Conservation (phyloP, 352 stramenopile species). For the Phytophthora uliginosa region DNA sequence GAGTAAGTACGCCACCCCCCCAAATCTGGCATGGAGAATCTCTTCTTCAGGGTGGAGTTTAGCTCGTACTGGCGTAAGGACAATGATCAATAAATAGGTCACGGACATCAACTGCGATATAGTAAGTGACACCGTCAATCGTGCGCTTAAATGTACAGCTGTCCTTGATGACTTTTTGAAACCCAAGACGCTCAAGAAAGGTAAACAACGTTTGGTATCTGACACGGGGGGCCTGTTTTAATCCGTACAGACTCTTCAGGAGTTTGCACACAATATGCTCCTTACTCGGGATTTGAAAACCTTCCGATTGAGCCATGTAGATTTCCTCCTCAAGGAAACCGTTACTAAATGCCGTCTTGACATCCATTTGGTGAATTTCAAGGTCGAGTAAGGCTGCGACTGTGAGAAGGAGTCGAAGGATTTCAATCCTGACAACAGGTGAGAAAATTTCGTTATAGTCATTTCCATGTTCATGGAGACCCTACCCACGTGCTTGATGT, state of each 20-base stretch:
- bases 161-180: constrained; percentile 15
- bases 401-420: constrained; percentile 2
- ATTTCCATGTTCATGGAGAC: constrained; percentile 1
- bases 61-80: constrained; percentile 3
- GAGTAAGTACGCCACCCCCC: constrained; percentile 24
- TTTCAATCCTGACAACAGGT: constrained; percentile 5
- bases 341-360: constrained; percentile 33
- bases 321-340: constrained; percentile 28
- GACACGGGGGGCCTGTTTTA: constrained; percentile 21
- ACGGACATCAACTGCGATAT: constrained; percentile 27
- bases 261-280: constrained; percentile 20
- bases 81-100: constrained; percentile 18
- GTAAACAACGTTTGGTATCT: constrained; percentile 19
- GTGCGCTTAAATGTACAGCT: constrained; percentile 8
- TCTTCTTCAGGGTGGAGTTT: constrained; percentile 15
- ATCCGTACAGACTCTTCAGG: constrained; percentile 22
- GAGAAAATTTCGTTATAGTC: constrained; percentile 9
- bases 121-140: constrained; percentile 7
- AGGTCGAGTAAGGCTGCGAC: constrained; percentile 17
- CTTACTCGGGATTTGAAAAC: constrained; percentile 15
- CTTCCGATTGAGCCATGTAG: constrained; percentile 30
- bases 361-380: constrained; percentile 36
- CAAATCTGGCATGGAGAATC: constrained; percentile 27
- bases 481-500: too few species aligned
- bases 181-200: constrained; percentile 15